Evolutionary conservation across 2,329 filamentous ascomycete species (phyloP).

Genomic region (Fusarium illudens): DNA sequence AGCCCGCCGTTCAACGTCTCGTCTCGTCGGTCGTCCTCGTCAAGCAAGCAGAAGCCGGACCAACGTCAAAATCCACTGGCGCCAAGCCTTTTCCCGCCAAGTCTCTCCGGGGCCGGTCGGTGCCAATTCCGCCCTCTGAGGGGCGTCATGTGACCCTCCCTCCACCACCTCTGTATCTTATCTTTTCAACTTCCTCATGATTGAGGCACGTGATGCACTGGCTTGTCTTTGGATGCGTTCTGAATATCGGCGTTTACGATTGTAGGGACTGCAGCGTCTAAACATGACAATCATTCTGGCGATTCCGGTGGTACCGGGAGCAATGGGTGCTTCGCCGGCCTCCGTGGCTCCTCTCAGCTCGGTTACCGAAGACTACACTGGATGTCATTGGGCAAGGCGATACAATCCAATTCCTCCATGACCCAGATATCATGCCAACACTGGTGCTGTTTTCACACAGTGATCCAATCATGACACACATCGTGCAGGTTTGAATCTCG

Average conservation of each 20-base stretch:
- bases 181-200: not conserved
- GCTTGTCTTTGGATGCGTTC: too few species aligned
- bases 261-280: too few species aligned
- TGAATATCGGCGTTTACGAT: too few species aligned
- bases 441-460: not conserved
- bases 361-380: not conserved
- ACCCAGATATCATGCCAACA: not conserved
- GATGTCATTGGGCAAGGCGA: not conserved
- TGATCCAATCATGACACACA: too few species aligned
- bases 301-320: not conserved
- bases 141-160: not conserved
- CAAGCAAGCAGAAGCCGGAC: constrained; percentile 21
- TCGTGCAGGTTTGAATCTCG: not conserved
- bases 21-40: constrained; percentile 23
- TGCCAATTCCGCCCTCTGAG: not conserved
- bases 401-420: not conserved
- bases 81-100: constrained; percentile 20
- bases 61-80: constrained; percentile 30
- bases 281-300: too few species aligned
- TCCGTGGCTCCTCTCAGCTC: not conserved
- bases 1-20: constrained; percentile 20
- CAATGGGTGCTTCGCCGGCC: not conserved
- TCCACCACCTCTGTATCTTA: not conserved
- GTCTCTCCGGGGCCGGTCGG: not conserved
- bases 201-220: not conserved